Percentiles rank a stretch among this genome's conserved stretches.
These are phyloP conservation scores for Cornus suecica DNA, from an alignment of 148 eudicot genomes.

Conservation along the genomic window DNA sequence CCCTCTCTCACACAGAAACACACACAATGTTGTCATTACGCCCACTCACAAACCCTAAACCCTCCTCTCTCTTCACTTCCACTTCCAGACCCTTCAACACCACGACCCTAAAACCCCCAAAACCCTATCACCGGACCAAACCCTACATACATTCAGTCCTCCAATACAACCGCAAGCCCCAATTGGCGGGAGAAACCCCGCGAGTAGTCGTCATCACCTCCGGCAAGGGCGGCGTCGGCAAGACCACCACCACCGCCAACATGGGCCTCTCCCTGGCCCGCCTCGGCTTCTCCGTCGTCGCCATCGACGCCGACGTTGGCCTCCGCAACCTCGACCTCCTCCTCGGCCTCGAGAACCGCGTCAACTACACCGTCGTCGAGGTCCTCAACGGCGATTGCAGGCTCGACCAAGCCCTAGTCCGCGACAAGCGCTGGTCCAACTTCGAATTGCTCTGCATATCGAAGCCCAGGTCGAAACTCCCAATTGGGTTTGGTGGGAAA, in stretches of 20 bases:
- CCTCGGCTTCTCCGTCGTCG: conserved; percentile 74
- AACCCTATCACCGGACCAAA: conserved; percentile 5
- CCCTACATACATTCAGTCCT: conserved; percentile 28
- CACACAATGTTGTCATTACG: conserved; percentile 20
- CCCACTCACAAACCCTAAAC: conserved; percentile 20
- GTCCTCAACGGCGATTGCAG: conserved; percentile 93
- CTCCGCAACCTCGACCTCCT: conserved; percentile 91
- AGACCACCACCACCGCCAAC: conserved; percentile 83
- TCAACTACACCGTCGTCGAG: conserved; percentile 89
- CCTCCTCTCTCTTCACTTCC: conserved; percentile 17
- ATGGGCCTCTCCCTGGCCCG: conserved; percentile 77
- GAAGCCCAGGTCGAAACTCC: conserved; percentile 86
- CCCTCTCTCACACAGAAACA: background rate
- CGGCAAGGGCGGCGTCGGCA: conserved; percentile 86
- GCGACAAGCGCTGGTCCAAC: conserved; percentile 83
- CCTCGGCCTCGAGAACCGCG: conserved; percentile 85
- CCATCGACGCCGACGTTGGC: conserved; percentile 78
- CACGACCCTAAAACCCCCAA: conserved; percentile 4
- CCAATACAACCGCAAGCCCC: conserved; percentile 65
- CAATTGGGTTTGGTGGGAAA: conserved; percentile 84
- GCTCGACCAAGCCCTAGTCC: conserved; percentile 87
- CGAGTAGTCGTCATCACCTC: conserved; percentile 83
- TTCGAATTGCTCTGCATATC: conserved; percentile 84
- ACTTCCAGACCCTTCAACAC: background rate
- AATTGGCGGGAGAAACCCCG: conserved; percentile 66